Conservation (phyloP, 352 stramenopile genomes). For the Hyaloperonospora brassicae region DNA sequence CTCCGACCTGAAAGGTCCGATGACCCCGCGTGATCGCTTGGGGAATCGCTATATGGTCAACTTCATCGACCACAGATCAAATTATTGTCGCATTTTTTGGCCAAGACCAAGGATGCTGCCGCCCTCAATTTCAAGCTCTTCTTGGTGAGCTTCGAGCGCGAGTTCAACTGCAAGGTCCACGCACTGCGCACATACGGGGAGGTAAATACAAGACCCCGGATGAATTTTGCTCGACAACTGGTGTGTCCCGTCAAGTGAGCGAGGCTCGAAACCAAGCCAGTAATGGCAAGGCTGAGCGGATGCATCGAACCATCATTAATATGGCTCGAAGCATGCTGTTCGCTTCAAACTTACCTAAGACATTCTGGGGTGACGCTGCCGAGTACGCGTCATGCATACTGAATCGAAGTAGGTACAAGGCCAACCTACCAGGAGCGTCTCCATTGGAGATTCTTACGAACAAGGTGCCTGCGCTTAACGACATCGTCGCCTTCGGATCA, state of each 20-base stretch:
- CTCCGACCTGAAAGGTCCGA: not conserved
- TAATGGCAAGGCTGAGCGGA: not conserved
- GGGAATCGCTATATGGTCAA: not conserved
- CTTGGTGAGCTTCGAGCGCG: not conserved
- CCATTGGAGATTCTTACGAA: too few relatives aligned
- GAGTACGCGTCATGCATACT: too few relatives aligned
- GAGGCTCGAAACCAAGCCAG: not conserved
- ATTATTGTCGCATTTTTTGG: not conserved
- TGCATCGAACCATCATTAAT: slow-evolving; percentile 4
- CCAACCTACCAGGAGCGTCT: too few relatives aligned
- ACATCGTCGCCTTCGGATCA: too few relatives aligned
- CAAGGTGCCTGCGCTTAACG: too few relatives aligned
- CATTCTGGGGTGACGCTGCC: too few relatives aligned
- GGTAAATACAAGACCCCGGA: not conserved
- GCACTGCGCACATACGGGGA: not conserved
- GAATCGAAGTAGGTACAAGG: too few relatives aligned
- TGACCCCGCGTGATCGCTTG: not conserved
- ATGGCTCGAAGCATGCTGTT: slow-evolving; percentile 5
- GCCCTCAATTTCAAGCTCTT: not conserved
- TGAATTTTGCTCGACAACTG: not conserved
- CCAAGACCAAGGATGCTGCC: not conserved
- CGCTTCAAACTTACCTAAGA: too few relatives aligned
- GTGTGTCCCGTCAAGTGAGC: not conserved
- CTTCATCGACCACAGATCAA: not conserved
- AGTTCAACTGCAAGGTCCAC: not conserved